Base-by-base conservation (phyloP, 2,329 filamentous ascomycete genomes). In the Coniella vitis region DNA sequence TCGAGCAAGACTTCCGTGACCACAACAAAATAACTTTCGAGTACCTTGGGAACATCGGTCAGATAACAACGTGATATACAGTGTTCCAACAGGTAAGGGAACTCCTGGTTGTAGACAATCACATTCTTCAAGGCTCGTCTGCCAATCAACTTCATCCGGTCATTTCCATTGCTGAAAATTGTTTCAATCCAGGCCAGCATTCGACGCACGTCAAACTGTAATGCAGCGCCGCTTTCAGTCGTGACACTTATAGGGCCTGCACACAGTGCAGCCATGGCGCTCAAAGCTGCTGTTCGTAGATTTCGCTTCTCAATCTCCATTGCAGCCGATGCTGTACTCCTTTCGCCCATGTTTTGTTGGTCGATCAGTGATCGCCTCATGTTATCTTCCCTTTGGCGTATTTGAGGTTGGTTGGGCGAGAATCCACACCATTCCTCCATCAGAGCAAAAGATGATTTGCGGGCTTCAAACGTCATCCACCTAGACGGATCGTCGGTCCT, bases 341-440 rank as follows among this genome's bases (percentile, higher is more conserved):
- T 79, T 61, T 90, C 89, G 12, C 83, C 82, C 16, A 84, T 67
- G 17, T 85, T 81, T 49, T 93, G 87, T 48, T 89, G 85, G 45
- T 91, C 83, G 32, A 95, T 83, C 56, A 93, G 76, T 3, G 87
- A 88, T 57, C 90, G 86, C 38, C 88, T 79, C 84, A 96, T 94
- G 32, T 80, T 86, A 54, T 95, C 86, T 65, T 96, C 90, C 53
- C 89, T 78, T 50, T 84, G 83, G 4, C 84, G 80, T 36, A 95
- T 87, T 55, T 94, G 87, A 13, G 71, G 75, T 62, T 94, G 89
- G 55, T 96, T 95, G 0, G 90, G 89, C 7, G 90, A 95, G 64
- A 94, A 96, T 2, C 93, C 93, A 63, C 93, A 98, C 94, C 94
- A 98, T 56, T 97, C 91, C 66, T 98, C 93, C 90, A 98, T 97